A percentile compares a stretch with the other conserved stretches of the same genome.
Conservation (phyloP, 352 stramenopile genomes). For the Globisporangium canariense region DNA sequence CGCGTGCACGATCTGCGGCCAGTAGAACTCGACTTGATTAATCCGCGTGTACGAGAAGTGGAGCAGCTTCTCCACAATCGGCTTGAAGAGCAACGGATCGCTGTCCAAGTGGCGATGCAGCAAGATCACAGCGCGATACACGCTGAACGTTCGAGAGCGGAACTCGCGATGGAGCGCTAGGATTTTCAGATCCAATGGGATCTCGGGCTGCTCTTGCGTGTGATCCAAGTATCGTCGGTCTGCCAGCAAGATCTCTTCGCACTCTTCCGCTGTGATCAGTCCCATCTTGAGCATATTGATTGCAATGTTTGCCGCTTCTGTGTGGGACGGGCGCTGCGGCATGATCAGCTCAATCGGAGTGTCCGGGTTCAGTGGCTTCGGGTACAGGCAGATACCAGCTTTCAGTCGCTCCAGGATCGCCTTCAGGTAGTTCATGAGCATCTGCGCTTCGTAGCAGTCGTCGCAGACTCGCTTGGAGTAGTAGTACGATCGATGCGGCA, state of each 20-base stretch:
- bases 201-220: slow-evolving; percentile 80
- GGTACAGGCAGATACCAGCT: slow-evolving; percentile 83
- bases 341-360: slow-evolving; percentile 87
- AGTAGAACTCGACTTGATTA: slow-evolving; percentile 92
- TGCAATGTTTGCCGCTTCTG: slow-evolving; percentile 80
- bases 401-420: slow-evolving; percentile 84
- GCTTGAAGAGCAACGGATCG: slow-evolving; percentile 84
- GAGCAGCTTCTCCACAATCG: slow-evolving; percentile 78
- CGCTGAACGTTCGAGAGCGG: slow-evolving; percentile 69
- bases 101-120: slow-evolving; percentile 84
- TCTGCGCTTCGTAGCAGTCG: slow-evolving; percentile 79
- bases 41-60: slow-evolving; percentile 88
- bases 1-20: slow-evolving; percentile 88
- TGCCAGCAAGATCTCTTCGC: slow-evolving; percentile 79
- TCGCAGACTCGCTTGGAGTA: slow-evolving; percentile 87
- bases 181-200: slow-evolving; percentile 83
- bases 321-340: slow-evolving; percentile 79
- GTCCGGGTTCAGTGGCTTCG: slow-evolving; percentile 76
- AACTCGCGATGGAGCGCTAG: slow-evolving; percentile 86
- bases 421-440: slow-evolving; percentile 83
- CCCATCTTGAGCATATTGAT: slow-evolving; percentile 83
- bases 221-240: slow-evolving; percentile 84
- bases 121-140: slow-evolving; percentile 83
- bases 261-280: slow-evolving; percentile 84
- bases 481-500: slow-evolving; percentile 78